Base-by-base conservation (phyloP, 176 grass and related monocot genomes). In the Oryza coarctata region DNA sequence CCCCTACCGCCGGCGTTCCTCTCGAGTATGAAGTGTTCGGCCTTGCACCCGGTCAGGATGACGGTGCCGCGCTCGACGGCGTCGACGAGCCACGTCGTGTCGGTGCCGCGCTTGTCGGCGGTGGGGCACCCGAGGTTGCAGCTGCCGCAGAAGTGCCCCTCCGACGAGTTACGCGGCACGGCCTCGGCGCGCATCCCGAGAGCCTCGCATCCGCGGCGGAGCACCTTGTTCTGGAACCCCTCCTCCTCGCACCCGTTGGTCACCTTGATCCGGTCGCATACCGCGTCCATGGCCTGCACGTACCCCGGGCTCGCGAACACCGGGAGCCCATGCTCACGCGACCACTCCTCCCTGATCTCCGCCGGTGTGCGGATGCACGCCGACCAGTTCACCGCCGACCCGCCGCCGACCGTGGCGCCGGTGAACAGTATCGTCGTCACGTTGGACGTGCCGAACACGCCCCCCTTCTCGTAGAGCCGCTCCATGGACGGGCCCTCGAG, bases 1-100 rank as follows among this genome's bases (percentile, higher is more conserved):
- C 28, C 40, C 30, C 23, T 25, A 12, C 12, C 45, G 67, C 64
- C 13, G 1, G 32, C 26, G 68, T 58, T 83, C 68, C 33, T 30
- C 70, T 92, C 34, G 3, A 88, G 32, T 3, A 92, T 10, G 17
- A 92, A 90, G 8, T 52, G 87, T 13, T 90, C 79, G 18, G 90
- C 90, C 83, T 92, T 92, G 75, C 85, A 84, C 0, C 79, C 87
- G 0, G 90, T 90, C 30, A 95, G 82, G 67, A 92, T 35, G 22
- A 92, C 75, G 4, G 85, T 87, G 65, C 90, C 90, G 32, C 64
- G 18, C 20, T 65, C 61, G 28, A 88, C 90, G 1, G 93, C 87
- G 61, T 95, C 93, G 29, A 84, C 90, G 43, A 95, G 87, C 93
- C 93, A 95, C 35, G 93, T 95, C 14, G 74, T 92, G n/a, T 90